Evolutionary conservation across 73 alveolate genomes (phyloP), one percentile per base, ranked within the genome.

Genomic region (Paramecium pentaurelia): DNA sequence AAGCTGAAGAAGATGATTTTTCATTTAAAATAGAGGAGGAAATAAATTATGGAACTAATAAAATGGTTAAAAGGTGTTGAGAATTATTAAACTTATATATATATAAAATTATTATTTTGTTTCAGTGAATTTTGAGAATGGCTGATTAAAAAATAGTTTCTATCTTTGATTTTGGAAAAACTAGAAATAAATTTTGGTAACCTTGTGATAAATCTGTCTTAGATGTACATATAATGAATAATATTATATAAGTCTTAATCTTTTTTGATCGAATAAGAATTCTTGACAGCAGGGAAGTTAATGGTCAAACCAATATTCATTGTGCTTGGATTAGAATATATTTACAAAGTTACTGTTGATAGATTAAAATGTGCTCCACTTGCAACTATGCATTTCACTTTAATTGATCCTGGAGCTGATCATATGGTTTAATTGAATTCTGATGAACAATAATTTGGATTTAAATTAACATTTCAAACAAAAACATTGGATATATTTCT

Each of bases 401-500:
- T 44, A 4, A 80, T 80, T 40, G 91, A 80, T 25, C 71, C 73
- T 11, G 91, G 91, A 2, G 36, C 91, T 27, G 91, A 80, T 20
- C 91, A 80, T 47, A 38, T 80, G 16, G 91, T 80, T 18, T 49
- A 80, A 47, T 49, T 80, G 36, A 80, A 80, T 36, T 80, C 91
- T 10, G 91, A 80, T 32, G 91, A 80, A 16, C 42, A 40, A 42
- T 80, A 45, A 47, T 80, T 40, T 47, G 94, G 94, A 36, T 89
- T 89, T 40, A 89, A 88, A 37, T 42, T 89, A 20, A 34, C 70
- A 9, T 47, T 44, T 64, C 49, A 71, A 37, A 73, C 89, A 47
- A 70, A 89, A 83, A 2, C 83, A 12, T 28, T 89, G 18, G 94
- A 89, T 28, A 89, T 89, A 30, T 89, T 71, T 68, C 77, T 73